A percentile compares a stretch with the other conserved stretches of the same genome.
Conservation (phyloP, 176 grass and related monocot species). For the Carex cristatella region DNA sequence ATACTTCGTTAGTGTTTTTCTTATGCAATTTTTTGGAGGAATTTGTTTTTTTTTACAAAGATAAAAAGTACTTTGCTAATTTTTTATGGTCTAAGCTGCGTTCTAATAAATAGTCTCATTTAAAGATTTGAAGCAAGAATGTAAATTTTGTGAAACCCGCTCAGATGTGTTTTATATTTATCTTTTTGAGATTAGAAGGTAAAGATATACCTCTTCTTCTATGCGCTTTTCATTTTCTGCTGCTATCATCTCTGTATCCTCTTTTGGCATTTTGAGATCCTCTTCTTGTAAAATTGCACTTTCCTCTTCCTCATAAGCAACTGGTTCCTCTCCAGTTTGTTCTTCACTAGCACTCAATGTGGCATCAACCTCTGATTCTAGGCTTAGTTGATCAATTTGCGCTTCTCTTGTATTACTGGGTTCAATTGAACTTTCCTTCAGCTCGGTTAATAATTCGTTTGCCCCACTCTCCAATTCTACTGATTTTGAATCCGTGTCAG, state of each 20-base stretch:
- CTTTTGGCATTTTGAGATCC: neutral
- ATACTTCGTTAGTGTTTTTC: neutral
- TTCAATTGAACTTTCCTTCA: neutral
- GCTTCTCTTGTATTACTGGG: neutral
- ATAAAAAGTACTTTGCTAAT: neutral
- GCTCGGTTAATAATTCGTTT: neutral
- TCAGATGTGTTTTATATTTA: neutral
- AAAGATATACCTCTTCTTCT: slow-evolving; percentile 6
- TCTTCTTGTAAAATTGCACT: neutral
- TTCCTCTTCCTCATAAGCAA: neutral
- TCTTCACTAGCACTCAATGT: neutral
- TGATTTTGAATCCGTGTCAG: neutral
- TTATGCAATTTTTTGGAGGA: neutral
- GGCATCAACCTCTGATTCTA: neutral
- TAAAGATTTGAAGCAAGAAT: too few species aligned
- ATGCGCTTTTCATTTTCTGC: neutral
- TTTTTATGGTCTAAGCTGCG: neutral
- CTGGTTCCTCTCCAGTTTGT: neutral
- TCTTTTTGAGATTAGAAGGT: neutral
- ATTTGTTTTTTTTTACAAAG: neutral
- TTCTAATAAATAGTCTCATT: neutral
- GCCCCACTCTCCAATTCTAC: neutral
- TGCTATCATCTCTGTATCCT: neutral
- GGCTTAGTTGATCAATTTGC: neutral
- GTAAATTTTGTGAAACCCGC: neutral